A percentile compares a stretch with the other conserved stretches of the same genome.
Evolutionary conservation across 1,284 basidiomycete genomes (phyloP).

Genomic region (Sutorius eximius): DNA sequence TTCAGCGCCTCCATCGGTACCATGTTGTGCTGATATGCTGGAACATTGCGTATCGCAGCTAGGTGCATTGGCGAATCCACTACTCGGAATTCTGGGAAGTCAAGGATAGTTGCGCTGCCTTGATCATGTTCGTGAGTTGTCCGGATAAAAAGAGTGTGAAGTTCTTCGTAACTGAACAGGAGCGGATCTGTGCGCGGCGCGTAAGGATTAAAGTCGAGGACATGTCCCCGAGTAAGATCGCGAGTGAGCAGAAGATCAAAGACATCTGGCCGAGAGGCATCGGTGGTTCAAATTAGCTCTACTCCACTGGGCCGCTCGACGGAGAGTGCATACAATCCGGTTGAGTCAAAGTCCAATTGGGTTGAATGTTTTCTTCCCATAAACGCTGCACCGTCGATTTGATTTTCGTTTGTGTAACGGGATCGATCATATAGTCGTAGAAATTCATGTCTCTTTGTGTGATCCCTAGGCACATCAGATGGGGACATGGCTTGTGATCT

Average conservation of each 20-base stretch:
- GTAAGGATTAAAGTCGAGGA: slow-evolving; percentile 92
- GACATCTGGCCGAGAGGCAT: slow-evolving; percentile 54
- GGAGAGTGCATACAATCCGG: slow-evolving; percentile 62
- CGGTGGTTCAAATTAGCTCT: background rate
- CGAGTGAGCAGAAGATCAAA: slow-evolving; percentile 89
- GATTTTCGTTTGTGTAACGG: slow-evolving; percentile 55
- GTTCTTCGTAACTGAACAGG: slow-evolving; percentile 82
- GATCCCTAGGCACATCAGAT: slow-evolving; percentile 54
- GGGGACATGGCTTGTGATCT: background rate
- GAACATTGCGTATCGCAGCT: slow-evolving; percentile 62
- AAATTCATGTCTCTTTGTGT: slow-evolving; percentile 90
- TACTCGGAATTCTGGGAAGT: slow-evolving; percentile 58
- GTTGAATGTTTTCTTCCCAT: slow-evolving; percentile 67
- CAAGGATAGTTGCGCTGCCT: background rate
- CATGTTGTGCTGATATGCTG: slow-evolving; percentile 87
- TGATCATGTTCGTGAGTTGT: slow-evolving; percentile 1
- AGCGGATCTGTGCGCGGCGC: slow-evolving; percentile 83
- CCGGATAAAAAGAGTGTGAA: slow-evolving; percentile 45
- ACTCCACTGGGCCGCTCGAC: background rate
- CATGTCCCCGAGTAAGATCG: slow-evolving; percentile 69
- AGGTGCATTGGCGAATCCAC: slow-evolving; percentile 75
- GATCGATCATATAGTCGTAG: slow-evolving; percentile 84
- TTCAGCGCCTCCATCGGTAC: slow-evolving; percentile 85
- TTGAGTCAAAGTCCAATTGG: slow-evolving; percentile 53
- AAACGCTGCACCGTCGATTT: slow-evolving; percentile 54